Percentiles rank a stretch among this genome's conserved stretches.
phyloP scores from a whole-genome alignment of 306 rosid genomes.

The Prunus padus region DNA sequence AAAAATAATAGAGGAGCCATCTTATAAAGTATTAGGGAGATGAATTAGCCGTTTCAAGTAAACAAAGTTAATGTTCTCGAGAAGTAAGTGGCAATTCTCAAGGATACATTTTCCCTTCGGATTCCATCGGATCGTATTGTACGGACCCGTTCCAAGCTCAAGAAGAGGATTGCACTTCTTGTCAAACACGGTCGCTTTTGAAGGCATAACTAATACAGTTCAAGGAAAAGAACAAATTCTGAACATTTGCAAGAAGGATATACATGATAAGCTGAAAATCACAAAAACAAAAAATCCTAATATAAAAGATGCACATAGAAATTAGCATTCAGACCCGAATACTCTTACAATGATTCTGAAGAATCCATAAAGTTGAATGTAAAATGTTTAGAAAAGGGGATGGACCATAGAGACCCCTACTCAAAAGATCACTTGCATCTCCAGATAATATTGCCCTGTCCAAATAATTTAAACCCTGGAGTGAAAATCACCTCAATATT shows the following conservation, averaged over 20 bases:
- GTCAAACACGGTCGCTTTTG: slow-evolving; percentile 86
- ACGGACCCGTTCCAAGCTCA: slow-evolving; percentile 95
- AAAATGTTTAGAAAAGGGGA: background rate
- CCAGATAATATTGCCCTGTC: background rate
- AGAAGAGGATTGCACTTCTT: slow-evolving; percentile 93
- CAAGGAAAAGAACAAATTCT: slow-evolving; percentile 49
- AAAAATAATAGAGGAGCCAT: background rate
- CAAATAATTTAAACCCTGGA: background rate
- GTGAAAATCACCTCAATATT: background rate
- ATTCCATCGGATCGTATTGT: slow-evolving; percentile 88
- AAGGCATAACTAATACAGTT: slow-evolving; percentile 78
- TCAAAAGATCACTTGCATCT: background rate
- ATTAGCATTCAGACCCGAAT: background rate
- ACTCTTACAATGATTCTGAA: background rate
- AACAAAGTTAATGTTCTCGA: background rate
- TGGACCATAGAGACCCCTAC: background rate
- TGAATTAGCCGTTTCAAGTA: background rate
- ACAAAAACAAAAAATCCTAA: background rate
- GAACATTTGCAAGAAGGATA: slow-evolving; percentile 15
- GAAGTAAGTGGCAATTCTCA: background rate
- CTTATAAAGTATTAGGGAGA: slow-evolving; percentile 12
- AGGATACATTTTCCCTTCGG: slow-evolving; percentile 94
- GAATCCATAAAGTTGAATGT: background rate
- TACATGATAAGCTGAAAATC: slow-evolving; percentile 11
- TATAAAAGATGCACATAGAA: background rate